phyloP scores from a whole-genome alignment of 495 filamentous ascomycete genomes.

The Evansstolkia leycettana region DNA sequence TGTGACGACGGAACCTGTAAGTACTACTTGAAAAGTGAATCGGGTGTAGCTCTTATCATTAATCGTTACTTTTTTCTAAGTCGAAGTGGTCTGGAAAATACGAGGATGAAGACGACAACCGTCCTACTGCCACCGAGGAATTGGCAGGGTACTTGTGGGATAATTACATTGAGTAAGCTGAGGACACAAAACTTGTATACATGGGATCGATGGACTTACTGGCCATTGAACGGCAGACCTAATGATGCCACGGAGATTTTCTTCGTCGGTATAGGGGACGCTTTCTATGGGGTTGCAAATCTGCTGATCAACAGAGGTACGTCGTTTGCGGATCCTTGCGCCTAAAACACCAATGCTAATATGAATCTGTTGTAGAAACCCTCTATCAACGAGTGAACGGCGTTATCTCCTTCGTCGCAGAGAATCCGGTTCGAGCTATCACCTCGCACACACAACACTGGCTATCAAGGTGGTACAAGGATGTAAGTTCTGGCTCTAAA shows the following conservation, averaged over 20 bases:
- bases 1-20: conserved; percentile 33
- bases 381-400: conserved; percentile 43
- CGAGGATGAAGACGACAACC: conserved; percentile 30
- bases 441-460: conserved; percentile 49
- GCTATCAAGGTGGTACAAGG: conserved; percentile 60
- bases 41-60: too few relatives aligned
- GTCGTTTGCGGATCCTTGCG: conserved; percentile 3
- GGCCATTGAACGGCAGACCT: conserved; percentile 32
- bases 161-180: conserved; percentile 73
- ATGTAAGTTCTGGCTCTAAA: conserved; percentile 20
- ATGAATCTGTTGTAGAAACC: conserved; percentile 23
- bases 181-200: background rate
- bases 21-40: conserved; percentile 17
- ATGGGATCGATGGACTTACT: background rate
- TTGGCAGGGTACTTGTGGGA: conserved; percentile 88
- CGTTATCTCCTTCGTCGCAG: conserved; percentile 39
- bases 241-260: conserved; percentile 59
- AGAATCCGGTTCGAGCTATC: conserved; percentile 43
- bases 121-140: conserved; percentile 48
- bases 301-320: conserved; percentile 55
- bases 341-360: background rate
- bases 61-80: conserved; percentile 14
- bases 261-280: conserved; percentile 72
- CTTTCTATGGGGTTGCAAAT: conserved; percentile 57
- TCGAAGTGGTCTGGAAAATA: conserved; percentile 20